phyloP scores from a whole-genome alignment of 495 filamentous ascomycete species.

The Penicillium manginii region DNA sequence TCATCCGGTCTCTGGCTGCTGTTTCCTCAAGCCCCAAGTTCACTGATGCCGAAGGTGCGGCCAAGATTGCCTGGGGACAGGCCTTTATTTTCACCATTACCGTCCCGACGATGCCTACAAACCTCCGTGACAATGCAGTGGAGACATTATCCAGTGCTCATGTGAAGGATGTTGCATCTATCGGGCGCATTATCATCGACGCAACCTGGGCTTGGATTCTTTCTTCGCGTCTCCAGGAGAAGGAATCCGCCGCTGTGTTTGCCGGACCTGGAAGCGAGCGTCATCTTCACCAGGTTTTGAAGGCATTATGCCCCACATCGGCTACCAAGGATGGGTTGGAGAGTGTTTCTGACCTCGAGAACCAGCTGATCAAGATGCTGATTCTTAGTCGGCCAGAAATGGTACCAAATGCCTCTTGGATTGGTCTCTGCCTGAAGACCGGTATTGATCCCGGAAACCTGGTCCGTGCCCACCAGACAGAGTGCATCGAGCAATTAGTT shows the following conservation, averaged over 20 bases:
- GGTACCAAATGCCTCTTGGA: slow-evolving; percentile 81
- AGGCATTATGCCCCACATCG: slow-evolving; percentile 65
- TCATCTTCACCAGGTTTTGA: slow-evolving; percentile 64
- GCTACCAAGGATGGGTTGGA: slow-evolving; percentile 40
- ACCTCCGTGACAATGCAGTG: slow-evolving; percentile 61
- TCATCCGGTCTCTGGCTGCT: slow-evolving; percentile 67
- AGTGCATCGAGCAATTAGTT: slow-evolving; percentile 53
- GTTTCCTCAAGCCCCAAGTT: slow-evolving; percentile 52
- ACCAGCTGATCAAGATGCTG: slow-evolving; percentile 72
- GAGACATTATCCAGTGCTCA: slow-evolving; percentile 63
- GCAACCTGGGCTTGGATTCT: slow-evolving; percentile 86
- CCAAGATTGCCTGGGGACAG: slow-evolving; percentile 72
- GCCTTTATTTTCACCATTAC: slow-evolving; percentile 79
- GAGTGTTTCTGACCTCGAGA: slow-evolving; percentile 49
- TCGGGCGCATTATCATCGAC: slow-evolving; percentile 63
- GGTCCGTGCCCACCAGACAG: slow-evolving; percentile 52
- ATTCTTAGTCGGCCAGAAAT: slow-evolving; percentile 79
- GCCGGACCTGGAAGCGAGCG: slow-evolving; percentile 64
- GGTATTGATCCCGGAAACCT: slow-evolving; percentile 82
- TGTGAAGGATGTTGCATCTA: slow-evolving; percentile 49
- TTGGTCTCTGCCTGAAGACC: slow-evolving; percentile 76
- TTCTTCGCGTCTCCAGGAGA: slow-evolving; percentile 65
- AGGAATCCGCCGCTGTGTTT: slow-evolving; percentile 71
- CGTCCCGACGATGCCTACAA: slow-evolving; percentile 57
- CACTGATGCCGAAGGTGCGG: slow-evolving; percentile 33